Evolutionary conservation across 495 filamentous ascomycete species (phyloP), one percentile per base, ranked within the genome.

Genomic region (Xylaria venustula): DNA sequence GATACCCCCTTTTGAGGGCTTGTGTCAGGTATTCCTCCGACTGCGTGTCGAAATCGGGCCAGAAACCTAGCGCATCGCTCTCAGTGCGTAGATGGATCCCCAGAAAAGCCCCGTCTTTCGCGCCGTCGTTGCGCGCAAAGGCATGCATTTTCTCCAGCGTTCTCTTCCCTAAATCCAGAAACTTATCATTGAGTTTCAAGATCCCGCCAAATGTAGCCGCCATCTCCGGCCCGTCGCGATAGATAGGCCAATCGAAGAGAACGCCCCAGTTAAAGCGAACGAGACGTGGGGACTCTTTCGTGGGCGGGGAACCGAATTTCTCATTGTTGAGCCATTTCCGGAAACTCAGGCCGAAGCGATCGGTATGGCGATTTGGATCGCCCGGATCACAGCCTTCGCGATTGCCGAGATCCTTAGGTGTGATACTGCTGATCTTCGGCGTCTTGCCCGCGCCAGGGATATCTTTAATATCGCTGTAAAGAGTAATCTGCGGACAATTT

Each of bases 191-290:
- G 48, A 81, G 70, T 52, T 61, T 69, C 14, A 80, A 64, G 20
- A 80, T 67, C 2, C 70, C 67, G 4, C 77, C 76, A 47, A 75
- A 80, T 0, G 71, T 74, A 42, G 74, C 68, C 14, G 65, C 72
- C 19, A 80, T 76, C 56, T 80, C 77, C 25, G 77, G 76, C 0
- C 77, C 77, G 54, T 80, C 77, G 20, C 74, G 72, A 32, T 72
- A 78, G 7, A 68, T 71, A 26, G 71, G 77, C 71, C 73, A 78
- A 52, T 85, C 77, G 60, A 68, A 79, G 46, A 77, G 76, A 7
- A 75, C 77, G 8, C 78, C 78, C 79, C 80, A 81, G 56, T 70
- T 75, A 51, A 81, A 76, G 5, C 75, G 71, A 57, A 76, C 67
- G 36, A 73, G 64, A 7, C 77, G 72, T 3, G 75, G 77, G 17